These are phyloP conservation scores for Metschnikowia corniflorae DNA, from an alignment of 805 yeast genomes.

Conservation along the genomic window DNA sequence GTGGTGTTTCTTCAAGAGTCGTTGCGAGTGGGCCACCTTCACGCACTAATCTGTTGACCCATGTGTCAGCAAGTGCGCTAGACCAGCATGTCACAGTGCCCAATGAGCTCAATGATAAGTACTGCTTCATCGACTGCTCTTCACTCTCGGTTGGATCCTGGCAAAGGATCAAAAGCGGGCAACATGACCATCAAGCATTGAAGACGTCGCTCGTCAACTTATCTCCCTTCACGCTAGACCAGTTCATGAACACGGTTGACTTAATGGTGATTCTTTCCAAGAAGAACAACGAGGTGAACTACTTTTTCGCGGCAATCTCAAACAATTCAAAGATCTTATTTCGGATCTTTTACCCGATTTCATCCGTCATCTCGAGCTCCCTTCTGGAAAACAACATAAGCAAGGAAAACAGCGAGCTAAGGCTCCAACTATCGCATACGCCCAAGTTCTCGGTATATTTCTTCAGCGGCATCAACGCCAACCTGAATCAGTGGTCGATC, in stretches of 20 bases:
- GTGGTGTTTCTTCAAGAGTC: constrained; percentile 3
- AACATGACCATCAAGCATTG: constrained; percentile 38
- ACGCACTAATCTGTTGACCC: constrained; percentile 22
- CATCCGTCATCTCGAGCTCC: constrained; percentile 57
- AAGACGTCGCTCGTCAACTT: constrained; percentile 51
- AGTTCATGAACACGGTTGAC: constrained; percentile 66
- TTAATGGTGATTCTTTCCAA: constrained; percentile 66
- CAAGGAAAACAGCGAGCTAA: constrained; percentile 43
- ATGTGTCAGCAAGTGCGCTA: constrained; percentile 9
- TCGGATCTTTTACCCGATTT: constrained; percentile 67
- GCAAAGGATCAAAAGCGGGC: constrained; percentile 74
- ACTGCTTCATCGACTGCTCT: constrained; percentile 63
- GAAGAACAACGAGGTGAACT: constrained; percentile 68
- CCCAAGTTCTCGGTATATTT: constrained; percentile 81
- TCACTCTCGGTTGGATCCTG: constrained; percentile 74
- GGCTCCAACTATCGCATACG: constrained; percentile 50
- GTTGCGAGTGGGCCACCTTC: constrained; percentile 19
- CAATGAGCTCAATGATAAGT: constrained; percentile 61
- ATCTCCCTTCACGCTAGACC: constrained; percentile 63
- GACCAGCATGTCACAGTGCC: constrained; percentile 32
- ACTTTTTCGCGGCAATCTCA: constrained; percentile 72
- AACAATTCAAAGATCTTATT: constrained; percentile 66
- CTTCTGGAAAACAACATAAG: constrained; percentile 45
- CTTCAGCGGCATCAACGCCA: constrained; percentile 49
- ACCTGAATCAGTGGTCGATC: constrained; percentile 68